Conservation (phyloP, 345 rosid species). For the Pseudoturritis turrita region DNA sequence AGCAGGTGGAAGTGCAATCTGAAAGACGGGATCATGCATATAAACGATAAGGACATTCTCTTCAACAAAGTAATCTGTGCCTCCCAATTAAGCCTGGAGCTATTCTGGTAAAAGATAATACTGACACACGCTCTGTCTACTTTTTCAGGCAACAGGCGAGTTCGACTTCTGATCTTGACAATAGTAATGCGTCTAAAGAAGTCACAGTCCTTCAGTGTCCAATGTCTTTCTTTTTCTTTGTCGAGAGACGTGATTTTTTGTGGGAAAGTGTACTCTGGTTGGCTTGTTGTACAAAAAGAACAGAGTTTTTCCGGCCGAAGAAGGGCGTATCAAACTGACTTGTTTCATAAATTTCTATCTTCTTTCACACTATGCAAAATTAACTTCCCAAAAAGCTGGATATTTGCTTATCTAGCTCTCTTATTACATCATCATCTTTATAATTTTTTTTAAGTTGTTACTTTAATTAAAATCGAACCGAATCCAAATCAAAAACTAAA, state of each 20-base stretch:
- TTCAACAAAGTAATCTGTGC: conserved; percentile 65
- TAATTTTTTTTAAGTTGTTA: no score
- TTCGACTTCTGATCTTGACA: conserved; percentile 69
- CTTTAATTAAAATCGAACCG: no score
- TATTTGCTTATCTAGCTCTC: not conserved
- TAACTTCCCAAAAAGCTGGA: not conserved
- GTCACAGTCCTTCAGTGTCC: conserved; percentile 20
- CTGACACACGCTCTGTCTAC: not conserved
- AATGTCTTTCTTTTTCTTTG: conserved; percentile 21
- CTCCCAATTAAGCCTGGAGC: not conserved
- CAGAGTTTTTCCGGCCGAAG: conserved; percentile 36
- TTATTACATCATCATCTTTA: conserved; percentile 20
- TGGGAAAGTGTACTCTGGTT: conserved; percentile 31
- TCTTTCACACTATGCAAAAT: not conserved
- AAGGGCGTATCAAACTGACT: not conserved
- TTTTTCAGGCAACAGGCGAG: conserved; percentile 84
- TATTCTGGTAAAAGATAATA: not conserved
- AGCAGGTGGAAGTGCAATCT: conserved; percentile 93
- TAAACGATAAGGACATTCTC: conserved; percentile 89
- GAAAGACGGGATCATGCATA: conserved; percentile 98
- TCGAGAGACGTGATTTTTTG: conserved; percentile 27
- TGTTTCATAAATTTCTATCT: not conserved
- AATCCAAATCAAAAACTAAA: no score
- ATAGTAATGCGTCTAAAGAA: conserved; percentile 5
- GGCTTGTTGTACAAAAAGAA: conserved; percentile 64